Conservation (phyloP, 257 asterid species). For the Penstemon eatonii region DNA sequence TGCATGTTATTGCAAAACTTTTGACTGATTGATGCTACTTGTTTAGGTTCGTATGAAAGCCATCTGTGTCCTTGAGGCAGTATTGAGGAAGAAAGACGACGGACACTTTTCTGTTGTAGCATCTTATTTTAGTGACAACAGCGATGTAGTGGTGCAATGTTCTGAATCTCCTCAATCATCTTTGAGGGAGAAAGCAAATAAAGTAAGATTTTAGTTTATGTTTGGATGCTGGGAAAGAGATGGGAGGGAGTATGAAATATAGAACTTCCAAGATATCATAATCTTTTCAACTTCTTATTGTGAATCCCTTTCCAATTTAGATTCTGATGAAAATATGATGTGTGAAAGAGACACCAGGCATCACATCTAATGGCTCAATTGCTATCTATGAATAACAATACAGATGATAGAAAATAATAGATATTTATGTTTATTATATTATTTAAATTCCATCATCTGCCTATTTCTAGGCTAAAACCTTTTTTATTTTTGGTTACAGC, state of each 20-base stretch:
- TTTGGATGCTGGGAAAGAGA: slow-evolving; percentile 9
- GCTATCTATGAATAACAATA: slow-evolving; percentile 11
- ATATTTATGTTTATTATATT: background rate
- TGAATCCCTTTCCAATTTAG: slow-evolving; percentile 14
- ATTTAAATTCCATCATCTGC: no score
- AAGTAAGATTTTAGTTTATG: slow-evolving; percentile 50
- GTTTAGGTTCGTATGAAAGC: slow-evolving; percentile 93
- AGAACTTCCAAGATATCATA: slow-evolving; percentile 4
- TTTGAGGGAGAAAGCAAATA: slow-evolving; percentile 87
- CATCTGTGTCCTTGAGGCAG: slow-evolving; percentile 84
- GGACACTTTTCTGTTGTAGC: slow-evolving; percentile 55
- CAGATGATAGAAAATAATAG: slow-evolving; percentile 3
- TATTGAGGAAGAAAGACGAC: slow-evolving; percentile 78
- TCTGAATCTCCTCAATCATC: slow-evolving; percentile 98
- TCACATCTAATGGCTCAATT: background rate
- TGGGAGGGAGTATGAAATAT: slow-evolving; percentile 2
- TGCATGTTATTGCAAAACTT: background rate
- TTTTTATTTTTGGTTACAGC: no score
- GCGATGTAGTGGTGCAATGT: slow-evolving; percentile 67
- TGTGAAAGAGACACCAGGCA: background rate
- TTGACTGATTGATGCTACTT: slow-evolving; percentile 30
- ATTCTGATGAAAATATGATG: slow-evolving; percentile 10
- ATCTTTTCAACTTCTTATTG: slow-evolving; percentile 1
- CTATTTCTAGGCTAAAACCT: no score
- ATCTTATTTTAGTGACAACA: slow-evolving; percentile 73